phyloP scores from a whole-genome alignment of 1,139 yeast species.

The Yamadazyma blattariae region DNA sequence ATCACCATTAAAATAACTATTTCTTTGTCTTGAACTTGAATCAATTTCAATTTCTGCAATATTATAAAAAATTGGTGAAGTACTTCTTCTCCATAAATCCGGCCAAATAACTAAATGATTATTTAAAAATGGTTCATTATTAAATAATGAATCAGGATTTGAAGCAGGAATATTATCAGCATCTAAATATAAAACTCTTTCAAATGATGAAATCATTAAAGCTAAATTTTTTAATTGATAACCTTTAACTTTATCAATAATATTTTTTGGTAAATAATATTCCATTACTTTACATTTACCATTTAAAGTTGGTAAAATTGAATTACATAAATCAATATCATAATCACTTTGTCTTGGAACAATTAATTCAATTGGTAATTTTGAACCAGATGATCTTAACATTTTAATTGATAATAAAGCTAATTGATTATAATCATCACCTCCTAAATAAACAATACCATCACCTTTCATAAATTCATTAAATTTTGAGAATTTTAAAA shows the following conservation, averaged over 20 bases:
- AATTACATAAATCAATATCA: constrained; percentile 30
- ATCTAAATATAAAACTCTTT: constrained; percentile 32
- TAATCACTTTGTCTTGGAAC: constrained; percentile 27
- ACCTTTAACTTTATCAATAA: constrained; percentile 21
- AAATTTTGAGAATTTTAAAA: constrained; percentile 18
- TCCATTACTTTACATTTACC: constrained; percentile 32
- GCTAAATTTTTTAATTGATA: constrained; percentile 36
- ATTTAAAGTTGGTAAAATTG: constrained; percentile 27
- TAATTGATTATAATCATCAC: constrained; percentile 56
- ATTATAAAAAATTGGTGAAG: constrained; percentile 32
- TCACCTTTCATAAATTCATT: constrained; percentile 40
- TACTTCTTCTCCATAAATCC: constrained; percentile 40
- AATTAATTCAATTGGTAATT: constrained; percentile 56
- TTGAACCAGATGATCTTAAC: constrained; percentile 51
- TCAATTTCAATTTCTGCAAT: constrained; percentile 26
- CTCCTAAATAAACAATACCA: constrained; percentile 65
- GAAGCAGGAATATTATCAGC: constrained; percentile 34
- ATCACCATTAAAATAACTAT: constrained; percentile 28
- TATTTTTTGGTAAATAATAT: constrained; percentile 24
- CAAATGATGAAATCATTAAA: constrained; percentile 30
- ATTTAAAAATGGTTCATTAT: constrained; percentile 27
- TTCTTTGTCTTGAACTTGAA: constrained; percentile 18
- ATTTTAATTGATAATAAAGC: constrained; percentile 53
- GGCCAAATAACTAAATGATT: constrained; percentile 36
- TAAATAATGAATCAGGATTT: constrained; percentile 32